A percentile compares a stretch with the other conserved stretches of the same genome.
Conservation (phyloP, 2,329 filamentous ascomycete species). For the Diaporthe vexans region DNA sequence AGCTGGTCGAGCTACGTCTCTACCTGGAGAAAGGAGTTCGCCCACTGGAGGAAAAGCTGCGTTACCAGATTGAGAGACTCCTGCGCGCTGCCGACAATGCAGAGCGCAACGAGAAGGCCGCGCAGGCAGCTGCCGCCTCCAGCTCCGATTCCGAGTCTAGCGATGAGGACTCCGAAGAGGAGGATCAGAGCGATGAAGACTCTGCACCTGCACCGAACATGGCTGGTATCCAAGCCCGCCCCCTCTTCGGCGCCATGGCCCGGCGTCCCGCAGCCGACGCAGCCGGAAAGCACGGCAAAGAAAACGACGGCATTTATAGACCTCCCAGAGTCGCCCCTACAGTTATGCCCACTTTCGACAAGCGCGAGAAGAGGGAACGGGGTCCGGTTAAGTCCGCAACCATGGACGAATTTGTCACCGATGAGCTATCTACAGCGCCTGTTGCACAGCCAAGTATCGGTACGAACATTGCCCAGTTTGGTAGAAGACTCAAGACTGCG, state of each 20-base stretch:
- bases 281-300: constrained; percentile 51
- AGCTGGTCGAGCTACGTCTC: constrained; percentile 90
- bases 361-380: constrained; percentile 72
- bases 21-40: constrained; percentile 94
- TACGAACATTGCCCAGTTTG: constrained; percentile 85
- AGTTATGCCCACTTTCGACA: constrained; percentile 80
- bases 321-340: constrained; percentile 91
- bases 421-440: constrained; percentile 86
- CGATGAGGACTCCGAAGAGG: constrained; percentile 50
- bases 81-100: constrained; percentile 87
- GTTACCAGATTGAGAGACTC: constrained; percentile 97
- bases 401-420: constrained; percentile 91
- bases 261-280: constrained; percentile 50
- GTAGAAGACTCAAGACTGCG: constrained; percentile 83
- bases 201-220: constrained; percentile 44
- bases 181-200: constrained; percentile 53
- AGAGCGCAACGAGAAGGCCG: constrained; percentile 61
- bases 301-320: constrained; percentile 82
- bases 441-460: constrained; percentile 91
- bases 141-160: constrained; percentile 50
- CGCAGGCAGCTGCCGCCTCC: constrained; percentile 52
- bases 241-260: constrained; percentile 55
- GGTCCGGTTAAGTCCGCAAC: constrained; percentile 81
- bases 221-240: constrained; percentile 50
- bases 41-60: constrained; percentile 89